Base-by-base conservation (phyloP, 306 rosid species). In the Amphicarpaea edgeworthii region DNA sequence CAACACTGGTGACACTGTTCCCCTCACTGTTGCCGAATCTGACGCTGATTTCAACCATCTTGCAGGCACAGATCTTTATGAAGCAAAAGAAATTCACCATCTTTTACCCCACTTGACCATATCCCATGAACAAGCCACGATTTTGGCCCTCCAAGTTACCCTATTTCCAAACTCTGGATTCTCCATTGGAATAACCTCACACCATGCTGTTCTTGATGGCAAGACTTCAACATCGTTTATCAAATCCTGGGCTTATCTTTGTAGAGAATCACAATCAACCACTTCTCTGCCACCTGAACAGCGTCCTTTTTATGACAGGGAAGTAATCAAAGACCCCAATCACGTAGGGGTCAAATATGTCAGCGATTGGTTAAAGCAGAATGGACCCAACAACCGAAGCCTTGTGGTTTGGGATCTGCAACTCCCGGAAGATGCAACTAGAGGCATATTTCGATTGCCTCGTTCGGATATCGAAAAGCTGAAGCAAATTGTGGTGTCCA, bases 181-280 rank as follows among this genome's bases (percentile, higher is more conserved):
- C 34, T 86, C 82, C 21, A 78, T 89, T 14, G 89, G 84, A 58
- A 34, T 80, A 12, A 32, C 82, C 54, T 30, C 81, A 2, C 88
- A 86, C 81, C 89, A 85, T 73, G 87, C 86, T 1, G 70, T 73
- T 45, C 55, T 83, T 0, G 90, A 86, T 40, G 90, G 87, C 4
- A 82, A 68, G 17, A 71, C 71, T 1, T 75, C 86, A 26, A 78
- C 80, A 8, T 62, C 73, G 4, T 91, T 87, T 46, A 28, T 86
- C 9, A 91, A 91, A 72, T 64, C 89, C 0, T 91, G 97, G 92
- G 87, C 92, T 68, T 70, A 72, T 12, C 42, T 85, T 4, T 89
- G 93, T 70, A 64, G 46, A 14, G 45, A 7, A 40, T 46, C 34
- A 54, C 73, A 30, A 4, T 51, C 75, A 4, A 2, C 69, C 1